Conservation (phyloP, 2,329 filamentous ascomycete genomes). For the Pseudocercospora crystallina region DNA sequence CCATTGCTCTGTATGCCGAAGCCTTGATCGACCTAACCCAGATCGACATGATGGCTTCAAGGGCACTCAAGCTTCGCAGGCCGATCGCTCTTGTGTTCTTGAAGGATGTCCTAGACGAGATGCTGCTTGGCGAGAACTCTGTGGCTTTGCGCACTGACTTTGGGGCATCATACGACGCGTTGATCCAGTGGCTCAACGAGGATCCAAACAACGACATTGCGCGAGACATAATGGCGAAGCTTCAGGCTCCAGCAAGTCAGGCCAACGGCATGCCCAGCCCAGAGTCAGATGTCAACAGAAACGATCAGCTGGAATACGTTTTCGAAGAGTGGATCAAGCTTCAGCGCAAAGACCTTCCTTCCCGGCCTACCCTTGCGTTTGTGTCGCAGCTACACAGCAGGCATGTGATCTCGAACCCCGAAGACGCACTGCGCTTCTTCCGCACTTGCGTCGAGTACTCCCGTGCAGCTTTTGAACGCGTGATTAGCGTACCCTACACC, state of each 20-base stretch:
- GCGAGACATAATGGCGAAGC: constrained; percentile 68
- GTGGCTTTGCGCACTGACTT: constrained; percentile 83
- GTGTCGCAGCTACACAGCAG: constrained; percentile 78
- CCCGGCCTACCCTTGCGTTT: constrained; percentile 72
- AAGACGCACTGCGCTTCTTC: constrained; percentile 78
- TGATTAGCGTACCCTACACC: constrained; percentile 59
- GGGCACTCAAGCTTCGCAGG: constrained; percentile 69
- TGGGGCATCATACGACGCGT: constrained; percentile 74
- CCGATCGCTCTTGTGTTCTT: constrained; percentile 74
- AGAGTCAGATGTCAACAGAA: constrained; percentile 59
- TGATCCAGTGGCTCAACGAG: constrained; percentile 77
- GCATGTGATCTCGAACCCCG: constrained; percentile 69
- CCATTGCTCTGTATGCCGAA: constrained; percentile 59
- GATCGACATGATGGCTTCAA: constrained; percentile 65
- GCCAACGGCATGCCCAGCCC: constrained; percentile 58
- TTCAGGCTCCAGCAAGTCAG: constrained; percentile 59
- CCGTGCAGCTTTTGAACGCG: constrained; percentile 73
- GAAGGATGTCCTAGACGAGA: constrained; percentile 73
- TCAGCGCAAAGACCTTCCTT: constrained; percentile 72
- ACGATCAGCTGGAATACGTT: constrained; percentile 88
- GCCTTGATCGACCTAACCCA: constrained; percentile 61
- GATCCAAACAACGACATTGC: constrained; percentile 66
- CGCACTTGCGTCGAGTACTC: constrained; percentile 78
- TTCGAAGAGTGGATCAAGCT: constrained; percentile 94
- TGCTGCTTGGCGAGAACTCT: constrained; percentile 75